Conservation (phyloP, 140 eudicot species). For the Stevia rebaudiana region DNA sequence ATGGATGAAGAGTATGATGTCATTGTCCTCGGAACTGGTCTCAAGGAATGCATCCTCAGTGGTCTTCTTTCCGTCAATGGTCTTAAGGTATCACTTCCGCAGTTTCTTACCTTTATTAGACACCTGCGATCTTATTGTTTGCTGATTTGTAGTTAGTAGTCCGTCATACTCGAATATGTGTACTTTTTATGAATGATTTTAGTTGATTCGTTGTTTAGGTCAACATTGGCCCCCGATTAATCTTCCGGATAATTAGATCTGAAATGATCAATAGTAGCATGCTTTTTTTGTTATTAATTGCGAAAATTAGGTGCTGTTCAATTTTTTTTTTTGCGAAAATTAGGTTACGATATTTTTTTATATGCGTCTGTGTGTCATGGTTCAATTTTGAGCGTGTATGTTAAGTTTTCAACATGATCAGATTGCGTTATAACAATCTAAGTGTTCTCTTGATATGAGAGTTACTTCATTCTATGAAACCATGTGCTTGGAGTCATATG, state of each 20-base stretch:
- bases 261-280: slow-evolving; percentile 7
- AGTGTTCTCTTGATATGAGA: background rate
- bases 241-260: slow-evolving; percentile 14
- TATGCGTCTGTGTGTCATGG: background rate
- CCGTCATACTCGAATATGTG: background rate
- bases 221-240: slow-evolving; percentile 2
- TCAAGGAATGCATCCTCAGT: slow-evolving; percentile 85
- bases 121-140: background rate
- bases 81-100: slow-evolving; percentile 39
- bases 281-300: background rate
- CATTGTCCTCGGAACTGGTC: slow-evolving; percentile 74
- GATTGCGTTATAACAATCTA: background rate
- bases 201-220: slow-evolving; percentile 11
- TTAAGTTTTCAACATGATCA: background rate
- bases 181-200: background rate
- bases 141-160: slow-evolving; percentile 14
- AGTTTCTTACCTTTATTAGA: background rate
- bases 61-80: slow-evolving; percentile 84
- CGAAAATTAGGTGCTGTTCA: no score
- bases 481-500: background rate
- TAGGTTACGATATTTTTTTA: background rate
- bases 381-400: background rate
- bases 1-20: slow-evolving; percentile 92
- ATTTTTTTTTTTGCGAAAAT: background rate
- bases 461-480: slow-evolving; percentile 10